Conservation (phyloP, 2,329 filamentous ascomycete genomes). For the Trichophyton rubrum region DNA sequence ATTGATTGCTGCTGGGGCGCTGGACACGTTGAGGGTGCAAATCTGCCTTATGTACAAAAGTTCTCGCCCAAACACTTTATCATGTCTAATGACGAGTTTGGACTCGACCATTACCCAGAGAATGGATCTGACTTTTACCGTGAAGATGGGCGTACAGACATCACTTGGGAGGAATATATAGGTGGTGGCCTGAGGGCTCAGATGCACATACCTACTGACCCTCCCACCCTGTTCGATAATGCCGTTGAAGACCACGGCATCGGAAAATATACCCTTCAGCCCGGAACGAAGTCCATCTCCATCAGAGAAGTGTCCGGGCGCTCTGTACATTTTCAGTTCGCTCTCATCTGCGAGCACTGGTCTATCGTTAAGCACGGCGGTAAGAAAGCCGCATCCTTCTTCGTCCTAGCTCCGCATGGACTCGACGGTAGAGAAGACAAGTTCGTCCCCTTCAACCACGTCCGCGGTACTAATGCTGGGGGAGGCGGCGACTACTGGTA, state of each 20-base stretch:
- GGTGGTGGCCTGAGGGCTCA: slow-evolving; percentile 43
- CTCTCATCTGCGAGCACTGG: slow-evolving; percentile 72
- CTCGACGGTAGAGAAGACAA: slow-evolving; percentile 56
- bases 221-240: slow-evolving; percentile 36
- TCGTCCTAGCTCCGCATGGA: slow-evolving; percentile 56
- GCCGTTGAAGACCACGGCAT: slow-evolving; percentile 41
- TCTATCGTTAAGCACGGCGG: slow-evolving; percentile 53
- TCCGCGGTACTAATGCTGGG: slow-evolving; percentile 25
- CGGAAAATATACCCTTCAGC: slow-evolving; percentile 48
- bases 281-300: slow-evolving; percentile 46
- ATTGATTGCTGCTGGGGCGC: slow-evolving; percentile 91
- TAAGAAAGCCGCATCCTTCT: slow-evolving; percentile 51
- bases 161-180: slow-evolving; percentile 74
- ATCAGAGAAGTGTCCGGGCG: slow-evolving; percentile 41
- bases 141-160: slow-evolving; percentile 49
- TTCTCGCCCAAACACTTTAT: slow-evolving; percentile 54
- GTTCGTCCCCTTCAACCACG: slow-evolving; percentile 52
- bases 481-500: slow-evolving; percentile 74
- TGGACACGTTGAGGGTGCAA: slow-evolving; percentile 48
- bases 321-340: slow-evolving; percentile 65
- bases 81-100: slow-evolving; percentile 66
- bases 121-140: slow-evolving; percentile 57
- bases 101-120: slow-evolving; percentile 62
- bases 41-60: slow-evolving; percentile 49
- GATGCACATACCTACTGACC: slow-evolving; percentile 29